Evolutionary conservation across 768 basidiomycete genomes (phyloP).

Genomic region (Psilocybe azurescens): DNA sequence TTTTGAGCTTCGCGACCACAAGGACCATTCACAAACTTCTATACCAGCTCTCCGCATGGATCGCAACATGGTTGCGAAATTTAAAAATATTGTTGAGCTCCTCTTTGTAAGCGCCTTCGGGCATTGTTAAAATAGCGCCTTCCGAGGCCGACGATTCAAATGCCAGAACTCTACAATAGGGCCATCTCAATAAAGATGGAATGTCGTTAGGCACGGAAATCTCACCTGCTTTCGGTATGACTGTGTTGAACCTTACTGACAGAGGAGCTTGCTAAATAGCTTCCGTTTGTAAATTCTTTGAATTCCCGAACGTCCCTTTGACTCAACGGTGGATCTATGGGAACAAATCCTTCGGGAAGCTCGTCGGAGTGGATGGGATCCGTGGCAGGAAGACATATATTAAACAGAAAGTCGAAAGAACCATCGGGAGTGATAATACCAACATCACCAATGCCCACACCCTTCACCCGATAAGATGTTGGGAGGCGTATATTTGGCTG

Average conservation of each 20-base stretch:
- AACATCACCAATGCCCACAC: constrained; percentile 43
- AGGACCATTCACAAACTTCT: constrained; percentile 13
- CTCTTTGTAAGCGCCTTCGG: constrained; percentile 28
- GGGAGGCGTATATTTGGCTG: constrained; percentile 31
- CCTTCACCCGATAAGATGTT: constrained; percentile 27
- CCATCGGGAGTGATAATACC: constrained; percentile 39
- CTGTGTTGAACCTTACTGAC: constrained; percentile 3
- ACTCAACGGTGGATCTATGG: constrained; percentile 21
- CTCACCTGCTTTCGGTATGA: constrained; percentile 1
- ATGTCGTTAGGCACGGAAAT: background rate
- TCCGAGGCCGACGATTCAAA: constrained; percentile 25
- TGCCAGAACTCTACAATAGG: constrained; percentile 10
- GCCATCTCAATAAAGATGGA: background rate
- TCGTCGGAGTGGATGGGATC: constrained; percentile 34
- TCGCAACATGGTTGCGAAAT: constrained; percentile 4
- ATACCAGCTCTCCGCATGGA: constrained; percentile 23
- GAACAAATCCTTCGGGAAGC: constrained; percentile 34
- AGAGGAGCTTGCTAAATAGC: constrained; percentile 18
- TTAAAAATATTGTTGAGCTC: constrained; percentile 5
- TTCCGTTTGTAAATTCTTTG: constrained; percentile 17
- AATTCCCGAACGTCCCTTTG: constrained; percentile 14
- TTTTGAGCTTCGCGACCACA: constrained; percentile 19
- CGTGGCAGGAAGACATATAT: constrained; percentile 34
- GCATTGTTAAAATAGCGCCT: constrained; percentile 38
- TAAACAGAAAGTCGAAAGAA: constrained; percentile 43